Base-by-base conservation (phyloP, 768 basidiomycete species). In the Trametes meyenii region DNA sequence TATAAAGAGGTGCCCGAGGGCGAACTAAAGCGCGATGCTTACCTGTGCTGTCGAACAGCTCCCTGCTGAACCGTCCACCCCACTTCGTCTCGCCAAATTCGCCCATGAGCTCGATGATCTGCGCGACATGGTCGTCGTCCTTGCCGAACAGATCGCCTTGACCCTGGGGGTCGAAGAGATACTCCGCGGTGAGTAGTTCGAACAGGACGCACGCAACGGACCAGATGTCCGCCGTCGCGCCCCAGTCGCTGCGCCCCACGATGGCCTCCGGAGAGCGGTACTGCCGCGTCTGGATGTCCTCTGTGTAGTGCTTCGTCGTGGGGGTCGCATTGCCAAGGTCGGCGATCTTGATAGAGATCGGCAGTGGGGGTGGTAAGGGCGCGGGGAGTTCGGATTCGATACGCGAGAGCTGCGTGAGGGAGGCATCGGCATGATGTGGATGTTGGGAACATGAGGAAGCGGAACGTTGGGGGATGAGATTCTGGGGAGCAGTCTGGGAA, bases 191-290 rank as follows among this genome's bases (percentile, higher is more conserved):
- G 62, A 96, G 77, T 63, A 97, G 81, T 74, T 97, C 95, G 68
- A 97, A 97, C 44, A 88, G 84, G 69, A 97, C 81, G 75, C 94
- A 96, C 21, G 92, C 95, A 24, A 93, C 86, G 67, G 89, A 91
- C 94, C 94, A 97, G 21, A 96, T 84, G 75, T 97, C 94, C 45
- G 85, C 93, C 56, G 88, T 85, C 39, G 85, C 79, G 66, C 88
- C 92, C 94, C 94, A 97, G 66, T 92, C 90, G 38, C 83, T 84
- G 56, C 87, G 85, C 17, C 95, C 94, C 17, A 96, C 77, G 67
- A 97, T 94, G 55, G 93, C 94, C 74, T 97, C 94, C n/a, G 94
- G 94, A 26, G 91, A 85, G 63, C 94, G 89, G 73, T 97, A 97
- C 71, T 96, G 94, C 44, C 94, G 85, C n/a, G 94, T 97, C 76